Conservation (phyloP, 805 yeast species). For the Yamadazyma tumulicola region DNA sequence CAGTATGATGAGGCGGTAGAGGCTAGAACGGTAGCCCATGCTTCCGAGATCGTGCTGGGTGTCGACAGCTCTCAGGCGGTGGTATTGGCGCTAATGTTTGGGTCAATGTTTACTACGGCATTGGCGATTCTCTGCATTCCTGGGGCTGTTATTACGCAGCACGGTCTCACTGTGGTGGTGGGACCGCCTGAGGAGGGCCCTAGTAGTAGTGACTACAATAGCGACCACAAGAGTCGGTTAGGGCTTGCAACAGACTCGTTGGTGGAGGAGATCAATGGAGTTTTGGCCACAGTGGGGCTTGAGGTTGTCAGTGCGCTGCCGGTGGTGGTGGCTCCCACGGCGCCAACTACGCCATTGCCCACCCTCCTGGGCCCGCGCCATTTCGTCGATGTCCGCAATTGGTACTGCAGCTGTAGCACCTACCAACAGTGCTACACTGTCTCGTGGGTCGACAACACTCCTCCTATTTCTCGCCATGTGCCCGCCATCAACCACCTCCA, state of each 20-base stretch:
- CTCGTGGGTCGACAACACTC: slow-evolving; percentile 10
- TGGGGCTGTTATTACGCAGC: no score
- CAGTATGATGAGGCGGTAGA: no score
- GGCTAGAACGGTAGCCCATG: no score
- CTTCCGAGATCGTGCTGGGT: neutral
- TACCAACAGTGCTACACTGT: slow-evolving; percentile 15
- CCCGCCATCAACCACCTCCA: neutral
- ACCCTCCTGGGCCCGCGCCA: no score
- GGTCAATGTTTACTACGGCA: slow-evolving; percentile 16
- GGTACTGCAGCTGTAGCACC: slow-evolving; percentile 32
- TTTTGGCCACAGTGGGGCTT: neutral
- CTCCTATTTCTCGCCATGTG: neutral
- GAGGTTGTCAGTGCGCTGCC: no score
- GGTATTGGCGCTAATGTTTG: slow-evolving; percentile 17
- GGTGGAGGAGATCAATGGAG: neutral
- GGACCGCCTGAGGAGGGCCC: no score
- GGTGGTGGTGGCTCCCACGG: no score
- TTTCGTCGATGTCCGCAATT: slow-evolving; percentile 12
- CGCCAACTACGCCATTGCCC: no score
- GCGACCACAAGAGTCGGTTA: neutral
- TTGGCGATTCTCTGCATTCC: slow-evolving; percentile 11
- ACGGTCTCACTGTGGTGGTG: no score
- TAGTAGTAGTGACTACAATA: no score
- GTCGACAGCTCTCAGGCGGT: slow-evolving; percentile 2
- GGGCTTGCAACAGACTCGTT: neutral